These are phyloP conservation scores for Austroboletus eburneus DNA, from an alignment of 768 basidiomycete genomes.

Conservation along the genomic window DNA sequence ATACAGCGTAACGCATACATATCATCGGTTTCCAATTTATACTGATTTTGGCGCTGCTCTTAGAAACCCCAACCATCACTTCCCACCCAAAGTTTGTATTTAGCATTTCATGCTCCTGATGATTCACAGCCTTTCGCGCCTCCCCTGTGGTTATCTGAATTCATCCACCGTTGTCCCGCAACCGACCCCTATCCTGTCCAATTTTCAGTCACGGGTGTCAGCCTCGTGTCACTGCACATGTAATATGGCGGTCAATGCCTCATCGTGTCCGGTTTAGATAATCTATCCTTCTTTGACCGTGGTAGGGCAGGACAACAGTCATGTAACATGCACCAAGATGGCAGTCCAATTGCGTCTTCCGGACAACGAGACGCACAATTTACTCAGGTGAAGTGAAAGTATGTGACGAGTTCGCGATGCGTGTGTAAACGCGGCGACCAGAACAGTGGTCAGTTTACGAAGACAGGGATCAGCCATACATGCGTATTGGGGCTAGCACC, in stretches of 20 bases:
- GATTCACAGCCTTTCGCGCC: no score
- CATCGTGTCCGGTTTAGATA: conserved; percentile 2
- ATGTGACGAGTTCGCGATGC: not conserved
- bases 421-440: not conserved
- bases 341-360: not conserved
- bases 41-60: not conserved
- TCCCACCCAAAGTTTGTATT: not conserved
- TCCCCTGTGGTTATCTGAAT: not conserved
- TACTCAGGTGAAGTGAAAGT: not conserved
- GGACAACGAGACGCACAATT: not conserved
- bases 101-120: not conserved
- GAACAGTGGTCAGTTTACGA: not conserved
- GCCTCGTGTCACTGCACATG: conserved; percentile 1
- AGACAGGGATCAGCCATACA: not conserved
- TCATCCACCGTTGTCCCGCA: not conserved
- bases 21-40: not conserved
- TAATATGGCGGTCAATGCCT: not conserved
- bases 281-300: not conserved
- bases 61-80: not conserved
- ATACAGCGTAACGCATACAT: not conserved
- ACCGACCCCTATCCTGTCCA: not conserved
- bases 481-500: conserved; percentile 2
- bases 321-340: no score
- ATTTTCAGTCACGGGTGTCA: not conserved
- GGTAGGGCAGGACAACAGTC: not conserved